Evolutionary conservation across 1,139 yeast species (phyloP).

Genomic region (Sugiyamaella xylanicola): DNA sequence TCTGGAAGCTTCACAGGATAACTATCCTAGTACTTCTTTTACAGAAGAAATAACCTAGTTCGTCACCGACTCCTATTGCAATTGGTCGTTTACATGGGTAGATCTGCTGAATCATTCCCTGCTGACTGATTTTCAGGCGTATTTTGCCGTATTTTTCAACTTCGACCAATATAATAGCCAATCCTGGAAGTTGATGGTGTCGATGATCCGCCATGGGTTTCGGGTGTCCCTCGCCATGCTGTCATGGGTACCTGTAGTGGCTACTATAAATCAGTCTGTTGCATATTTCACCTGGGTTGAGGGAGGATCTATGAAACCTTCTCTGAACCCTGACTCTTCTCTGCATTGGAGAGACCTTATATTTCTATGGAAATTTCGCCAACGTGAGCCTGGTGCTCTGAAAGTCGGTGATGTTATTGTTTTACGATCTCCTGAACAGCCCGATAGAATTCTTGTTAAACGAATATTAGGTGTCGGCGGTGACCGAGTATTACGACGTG

Average conservation of each 20-base stretch:
- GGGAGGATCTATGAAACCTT: conserved; percentile 88
- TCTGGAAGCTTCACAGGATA: no score
- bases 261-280: conserved; percentile 69
- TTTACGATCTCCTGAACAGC: conserved; percentile 76
- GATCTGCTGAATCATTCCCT: no score
- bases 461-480: conserved; percentile 76
- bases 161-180: background rate
- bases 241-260: conserved; percentile 78
- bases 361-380: conserved; percentile 64
- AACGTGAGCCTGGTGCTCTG: conserved; percentile 51
- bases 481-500: conserved; percentile 61
- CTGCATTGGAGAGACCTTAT: conserved; percentile 61
- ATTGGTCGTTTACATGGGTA: no score
- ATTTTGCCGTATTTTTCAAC: background rate
- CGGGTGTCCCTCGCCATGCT: conserved; percentile 30
- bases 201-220: conserved; percentile 20
- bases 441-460: conserved; percentile 72
- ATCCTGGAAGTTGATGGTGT: background rate
- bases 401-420: conserved; percentile 72
- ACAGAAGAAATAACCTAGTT: background rate
- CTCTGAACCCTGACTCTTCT: conserved; percentile 71
- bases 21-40: background rate
- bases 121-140: no score
- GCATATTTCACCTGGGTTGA: conserved; percentile 75
- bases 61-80: no score